Conservation (phyloP, 805 yeast genomes). For the Ogataea polymorpha region DNA sequence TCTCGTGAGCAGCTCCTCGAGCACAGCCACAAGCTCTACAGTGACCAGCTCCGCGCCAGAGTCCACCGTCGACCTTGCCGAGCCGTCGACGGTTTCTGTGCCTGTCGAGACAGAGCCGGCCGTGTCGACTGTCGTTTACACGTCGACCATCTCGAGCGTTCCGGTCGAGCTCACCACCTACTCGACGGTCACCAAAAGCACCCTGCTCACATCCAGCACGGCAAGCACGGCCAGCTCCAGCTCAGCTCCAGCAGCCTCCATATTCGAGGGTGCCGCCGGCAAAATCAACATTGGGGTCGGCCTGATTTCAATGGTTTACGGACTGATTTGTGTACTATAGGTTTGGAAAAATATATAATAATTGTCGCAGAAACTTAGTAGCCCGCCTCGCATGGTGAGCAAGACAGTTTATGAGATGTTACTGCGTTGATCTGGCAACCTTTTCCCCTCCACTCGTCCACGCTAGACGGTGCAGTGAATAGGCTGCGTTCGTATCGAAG, state of each 20-base stretch:
- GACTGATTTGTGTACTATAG: slow-evolving; percentile 13
- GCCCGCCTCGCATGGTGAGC: slow-evolving; percentile 29
- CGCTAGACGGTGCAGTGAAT: slow-evolving; percentile 42
- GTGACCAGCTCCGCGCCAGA: slow-evolving; percentile 7
- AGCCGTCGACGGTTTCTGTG: slow-evolving; percentile 19
- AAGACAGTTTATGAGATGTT: slow-evolving; percentile 39
- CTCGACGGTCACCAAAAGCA: slow-evolving; percentile 9
- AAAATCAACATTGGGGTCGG: slow-evolving; percentile 10
- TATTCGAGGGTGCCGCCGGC: slow-evolving; percentile 17
- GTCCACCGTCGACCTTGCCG: slow-evolving; percentile 20
- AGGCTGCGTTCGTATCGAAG: slow-evolving; percentile 41
- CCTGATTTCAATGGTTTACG: slow-evolving; percentile 12
- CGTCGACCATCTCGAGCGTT: slow-evolving; percentile 25
- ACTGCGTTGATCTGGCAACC: slow-evolving; percentile 34
- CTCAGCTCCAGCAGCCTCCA: slow-evolving; percentile 13
- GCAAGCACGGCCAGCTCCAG: slow-evolving; percentile 3
- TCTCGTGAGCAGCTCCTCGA: slow-evolving; percentile 1
- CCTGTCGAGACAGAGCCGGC: slow-evolving; percentile 17
- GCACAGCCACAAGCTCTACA: slow-evolving; percentile 4
- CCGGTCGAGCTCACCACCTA: slow-evolving; percentile 28
- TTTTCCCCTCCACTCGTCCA: slow-evolving; percentile 46
- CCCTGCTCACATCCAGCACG: slow-evolving; percentile 5
- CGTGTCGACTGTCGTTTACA: slow-evolving; percentile 20
- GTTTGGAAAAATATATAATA: slow-evolving; percentile 19
- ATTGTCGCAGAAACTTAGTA: slow-evolving; percentile 38